Base-by-base conservation (phyloP, 768 basidiomycete genomes). In the button mushroom (Agaricus bisporus) region DNA sequence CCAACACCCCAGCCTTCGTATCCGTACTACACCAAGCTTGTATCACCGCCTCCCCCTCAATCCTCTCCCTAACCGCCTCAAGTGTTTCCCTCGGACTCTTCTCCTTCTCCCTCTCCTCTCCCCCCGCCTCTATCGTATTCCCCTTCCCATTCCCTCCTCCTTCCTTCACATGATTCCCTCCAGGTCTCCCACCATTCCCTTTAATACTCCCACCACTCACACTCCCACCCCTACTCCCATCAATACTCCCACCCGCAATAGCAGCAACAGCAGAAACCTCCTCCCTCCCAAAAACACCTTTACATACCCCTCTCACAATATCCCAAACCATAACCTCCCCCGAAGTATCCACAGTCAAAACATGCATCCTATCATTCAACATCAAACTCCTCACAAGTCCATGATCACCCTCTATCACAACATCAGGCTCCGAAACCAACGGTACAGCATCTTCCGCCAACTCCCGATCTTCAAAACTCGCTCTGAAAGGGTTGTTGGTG, bases 311-410 rank as follows among this genome's bases (percentile, higher is more conserved):
- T 1, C 85, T 76, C 10, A 94, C 78, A 54, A 99, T 82, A 70
- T 98, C 88, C 95, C 95, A 99, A 6, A 92, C 86, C 0, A 86
- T 89, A 10, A 98, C 86, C 60, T 89, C 84, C 5, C 94, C 93
- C 1, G 79, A 76, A 0, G 92, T 95, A 63, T 98, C 88, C 39
- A 97, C 86, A 0, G 92, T 93, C 41, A 99, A 71, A 17, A 88
- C 92, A 63, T 98, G 94, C 59, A 92, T 75, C 55, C 91, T 78
- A 64, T 98, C 92, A 66, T 91, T 97, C 39, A 98, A 70, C 44
- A 95, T 73, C 39, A 89, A 71, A 6, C 83, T 85, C 32, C 95
- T 78, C 46, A 97, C 85, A 20, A 98, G 78, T 3, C 95, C 95
- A 56, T 81, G 77, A 48, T 83, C 83, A 1, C 95, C 95, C 6